phyloP scores from a whole-genome alignment of 1,284 basidiomycete genomes.

The Tilletia setariae region DNA sequence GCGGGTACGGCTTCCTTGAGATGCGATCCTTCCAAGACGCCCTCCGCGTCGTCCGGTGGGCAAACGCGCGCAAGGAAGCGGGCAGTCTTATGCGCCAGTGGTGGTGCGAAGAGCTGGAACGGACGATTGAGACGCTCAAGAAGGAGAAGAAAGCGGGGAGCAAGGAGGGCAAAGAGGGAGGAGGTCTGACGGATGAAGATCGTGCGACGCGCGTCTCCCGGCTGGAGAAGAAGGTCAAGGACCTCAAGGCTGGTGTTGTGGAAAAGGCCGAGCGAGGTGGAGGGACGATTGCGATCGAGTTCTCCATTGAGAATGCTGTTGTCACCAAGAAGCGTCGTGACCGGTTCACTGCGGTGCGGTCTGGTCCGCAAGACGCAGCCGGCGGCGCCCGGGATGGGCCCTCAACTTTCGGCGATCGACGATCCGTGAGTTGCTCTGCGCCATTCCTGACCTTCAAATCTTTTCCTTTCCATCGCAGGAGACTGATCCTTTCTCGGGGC shows the following conservation, averaged over 20 bases:
- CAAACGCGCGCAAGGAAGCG: constrained; percentile 71
- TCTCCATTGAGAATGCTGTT: constrained; percentile 50
- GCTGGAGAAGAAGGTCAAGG: constrained; percentile 30
- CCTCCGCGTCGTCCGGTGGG: constrained; percentile 84
- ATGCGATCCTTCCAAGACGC: constrained; percentile 82
- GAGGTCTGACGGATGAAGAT: constrained; percentile 19
- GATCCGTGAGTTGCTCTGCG: not conserved
- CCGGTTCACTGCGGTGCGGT: not conserved
- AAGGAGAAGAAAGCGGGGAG: constrained; percentile 28
- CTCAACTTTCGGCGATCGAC: not conserved
- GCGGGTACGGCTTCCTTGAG: constrained; percentile 95
- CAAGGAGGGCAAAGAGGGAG: constrained; percentile 22
- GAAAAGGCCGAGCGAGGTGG: constrained; percentile 45
- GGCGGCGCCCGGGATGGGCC: not conserved
- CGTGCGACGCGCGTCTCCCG: constrained; percentile 36
- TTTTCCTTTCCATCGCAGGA: not conserved
- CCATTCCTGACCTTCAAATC: not conserved
- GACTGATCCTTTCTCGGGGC: not conserved
- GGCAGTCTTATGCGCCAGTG: constrained; percentile 35
- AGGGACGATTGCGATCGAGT: constrained; percentile 45
- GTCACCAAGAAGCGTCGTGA: constrained; percentile 43
- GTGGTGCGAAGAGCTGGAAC: constrained; percentile 44
- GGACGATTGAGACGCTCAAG: constrained; percentile 27
- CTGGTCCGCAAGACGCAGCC: not conserved
- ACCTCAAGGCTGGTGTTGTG: constrained; percentile 27